Evolutionary conservation across 2,329 filamentous ascomycete genomes (phyloP).

Genomic region (Hypoxylon sp.): DNA sequence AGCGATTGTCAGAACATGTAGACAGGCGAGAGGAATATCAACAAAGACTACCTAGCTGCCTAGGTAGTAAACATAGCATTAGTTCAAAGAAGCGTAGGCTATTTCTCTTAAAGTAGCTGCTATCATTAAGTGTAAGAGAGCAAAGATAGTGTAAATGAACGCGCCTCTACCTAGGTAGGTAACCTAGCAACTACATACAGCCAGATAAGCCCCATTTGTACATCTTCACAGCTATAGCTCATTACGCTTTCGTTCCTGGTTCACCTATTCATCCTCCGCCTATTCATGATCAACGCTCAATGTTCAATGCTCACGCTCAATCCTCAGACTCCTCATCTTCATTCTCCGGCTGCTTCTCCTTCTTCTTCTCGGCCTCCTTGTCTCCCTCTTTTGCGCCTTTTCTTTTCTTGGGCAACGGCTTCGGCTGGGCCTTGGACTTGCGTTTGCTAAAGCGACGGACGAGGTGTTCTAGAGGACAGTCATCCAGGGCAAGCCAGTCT

Average conservation of each 20-base stretch:
- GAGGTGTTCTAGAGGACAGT: conserved; percentile 59
- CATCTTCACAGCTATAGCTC: background rate
- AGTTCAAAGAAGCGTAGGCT: too few relatives aligned
- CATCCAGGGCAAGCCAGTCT: conserved; percentile 68
- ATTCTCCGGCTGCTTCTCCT: conserved; percentile 13
- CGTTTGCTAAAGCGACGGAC: conserved; percentile 53
- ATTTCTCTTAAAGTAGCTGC: too few relatives aligned
- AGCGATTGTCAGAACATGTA: too few relatives aligned
- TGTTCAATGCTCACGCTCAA: too few relatives aligned
- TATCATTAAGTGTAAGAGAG: background rate
- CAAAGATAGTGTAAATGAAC: background rate
- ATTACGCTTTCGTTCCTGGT: background rate
- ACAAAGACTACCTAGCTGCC: too few relatives aligned
- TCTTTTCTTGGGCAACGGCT: conserved; percentile 24
- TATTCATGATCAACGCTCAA: too few relatives aligned
- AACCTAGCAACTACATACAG: background rate
- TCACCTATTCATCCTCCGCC: background rate
- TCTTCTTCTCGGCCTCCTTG: conserved; percentile 19
- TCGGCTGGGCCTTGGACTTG: conserved; percentile 41
- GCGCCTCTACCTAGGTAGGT: background rate
- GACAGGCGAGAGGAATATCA: too few relatives aligned
- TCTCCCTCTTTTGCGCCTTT: conserved; percentile 21
- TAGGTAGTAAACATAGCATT: too few relatives aligned
- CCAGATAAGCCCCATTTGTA: background rate
- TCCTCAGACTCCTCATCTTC: background rate